Evolutionary conservation across 305 asterid species (phyloP).

Genomic region (Striga hermonthica): DNA sequence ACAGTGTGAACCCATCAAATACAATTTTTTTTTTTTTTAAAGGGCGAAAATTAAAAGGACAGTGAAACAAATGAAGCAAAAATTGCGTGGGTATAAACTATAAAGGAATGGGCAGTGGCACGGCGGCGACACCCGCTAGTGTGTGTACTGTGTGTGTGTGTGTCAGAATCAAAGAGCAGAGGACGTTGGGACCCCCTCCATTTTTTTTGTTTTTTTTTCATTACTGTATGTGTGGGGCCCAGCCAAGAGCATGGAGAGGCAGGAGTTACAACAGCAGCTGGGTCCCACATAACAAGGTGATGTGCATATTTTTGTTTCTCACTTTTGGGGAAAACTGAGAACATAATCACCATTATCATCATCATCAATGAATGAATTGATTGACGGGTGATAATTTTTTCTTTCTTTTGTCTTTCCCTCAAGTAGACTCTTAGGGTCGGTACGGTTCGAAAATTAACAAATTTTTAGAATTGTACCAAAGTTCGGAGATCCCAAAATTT

Average conservation of each 20-base stretch:
- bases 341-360: constrained; percentile 25
- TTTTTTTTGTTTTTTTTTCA: constrained; percentile 14
- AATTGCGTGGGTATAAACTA: constrained; percentile 19
- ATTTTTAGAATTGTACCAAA: too few species aligned
- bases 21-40: too few species aligned
- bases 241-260: constrained; percentile 20
- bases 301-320: neutral
- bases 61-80: neutral
- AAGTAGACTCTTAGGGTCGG: too few species aligned
- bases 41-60: too few species aligned
- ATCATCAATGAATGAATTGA: constrained; percentile 28
- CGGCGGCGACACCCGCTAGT: too few species aligned
- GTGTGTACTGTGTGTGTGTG: constrained; percentile 32
- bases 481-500: too few species aligned
- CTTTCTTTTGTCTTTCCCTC: too few species aligned
- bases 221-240: constrained; percentile 20
- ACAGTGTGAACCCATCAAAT: neutral
- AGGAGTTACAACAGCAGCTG: constrained; percentile 19
- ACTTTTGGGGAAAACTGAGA: too few species aligned
- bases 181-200: constrained; percentile 33
- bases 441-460: too few species aligned
- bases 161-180: constrained; percentile 44
- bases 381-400: too few species aligned
- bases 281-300: constrained; percentile 33
- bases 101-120: constrained; percentile 40